A percentile compares a stretch with the other conserved stretches of the same genome.
phyloP scores from a whole-genome alignment of 2,329 filamentous ascomycete species.

The Tolypocladium ovalisporum region DNA sequence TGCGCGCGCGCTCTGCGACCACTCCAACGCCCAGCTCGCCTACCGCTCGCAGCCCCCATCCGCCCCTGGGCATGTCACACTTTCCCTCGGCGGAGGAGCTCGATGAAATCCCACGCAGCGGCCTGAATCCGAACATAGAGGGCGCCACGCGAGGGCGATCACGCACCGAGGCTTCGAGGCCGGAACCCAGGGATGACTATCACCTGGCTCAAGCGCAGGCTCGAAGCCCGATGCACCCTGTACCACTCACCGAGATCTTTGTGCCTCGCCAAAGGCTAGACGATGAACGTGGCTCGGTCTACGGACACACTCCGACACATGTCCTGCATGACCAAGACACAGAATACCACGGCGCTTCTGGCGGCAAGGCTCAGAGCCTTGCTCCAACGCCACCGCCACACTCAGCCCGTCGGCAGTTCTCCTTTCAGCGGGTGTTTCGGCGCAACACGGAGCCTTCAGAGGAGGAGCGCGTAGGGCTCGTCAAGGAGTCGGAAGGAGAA shows the following conservation, averaged over 20 bases:
- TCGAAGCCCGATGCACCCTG: conserved; percentile 48
- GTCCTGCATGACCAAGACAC: conserved; percentile 34
- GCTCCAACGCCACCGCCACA: conserved; percentile 53
- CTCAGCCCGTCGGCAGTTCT: conserved; percentile 68
- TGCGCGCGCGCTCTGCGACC: conserved; percentile 14
- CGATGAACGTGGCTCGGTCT: conserved; percentile 30
- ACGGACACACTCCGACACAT: conserved; percentile 27
- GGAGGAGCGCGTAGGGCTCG: conserved; percentile 72
- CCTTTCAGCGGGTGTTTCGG: conserved; percentile 75
- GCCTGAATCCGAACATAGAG: conserved; percentile 43
- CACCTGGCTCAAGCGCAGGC: conserved; percentile 22
- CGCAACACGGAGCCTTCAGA: conserved; percentile 49
- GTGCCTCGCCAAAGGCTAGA: conserved; percentile 34
- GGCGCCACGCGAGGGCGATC: conserved; percentile 36
- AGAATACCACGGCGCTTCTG: conserved; percentile 36
- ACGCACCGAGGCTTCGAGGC: conserved; percentile 20
- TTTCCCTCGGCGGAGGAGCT: conserved; percentile 59
- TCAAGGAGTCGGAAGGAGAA: conserved; percentile 44
- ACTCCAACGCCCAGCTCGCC: conserved; percentile 17
- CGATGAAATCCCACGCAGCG: conserved; percentile 38
- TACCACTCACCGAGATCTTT: conserved; percentile 51
- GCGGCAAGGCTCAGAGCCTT: conserved; percentile 26
- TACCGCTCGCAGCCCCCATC: conserved; percentile 17
- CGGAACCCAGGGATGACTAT: conserved; percentile 23
- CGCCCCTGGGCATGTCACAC: conserved; percentile 67